Conservation (phyloP, 768 basidiomycete species). For the Tricholoma hemisulphureum region DNA sequence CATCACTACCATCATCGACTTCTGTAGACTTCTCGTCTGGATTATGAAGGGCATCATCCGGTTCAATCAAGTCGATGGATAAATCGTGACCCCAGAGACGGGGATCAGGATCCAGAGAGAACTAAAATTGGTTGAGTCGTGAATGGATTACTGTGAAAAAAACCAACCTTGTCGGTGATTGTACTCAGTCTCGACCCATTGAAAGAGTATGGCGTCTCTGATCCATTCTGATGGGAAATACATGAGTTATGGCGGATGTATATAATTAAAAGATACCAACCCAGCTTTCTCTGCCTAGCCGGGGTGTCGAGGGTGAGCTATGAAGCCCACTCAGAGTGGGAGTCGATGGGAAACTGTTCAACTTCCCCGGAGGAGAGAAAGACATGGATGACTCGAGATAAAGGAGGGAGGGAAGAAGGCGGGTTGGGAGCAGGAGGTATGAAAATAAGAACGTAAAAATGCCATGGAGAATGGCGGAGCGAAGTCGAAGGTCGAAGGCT, state of each 20-base stretch:
- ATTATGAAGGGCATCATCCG: conserved; percentile 74
- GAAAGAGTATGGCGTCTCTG: conserved; percentile 46
- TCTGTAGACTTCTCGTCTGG: conserved; percentile 41
- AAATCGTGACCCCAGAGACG: conserved; percentile 63
- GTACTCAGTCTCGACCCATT: conserved; percentile 40
- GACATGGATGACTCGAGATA: conserved; percentile 25
- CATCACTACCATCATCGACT: conserved; percentile 31
- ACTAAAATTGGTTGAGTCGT: conserved; percentile 36
- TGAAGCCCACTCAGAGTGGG: conserved; percentile 31
- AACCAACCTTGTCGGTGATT: conserved; percentile 45
- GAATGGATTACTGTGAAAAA: background rate
- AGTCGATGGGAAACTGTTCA: conserved; percentile 31
- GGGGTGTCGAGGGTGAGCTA: conserved; percentile 31
- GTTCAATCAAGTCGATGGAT: conserved; percentile 52
- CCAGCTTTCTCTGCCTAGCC: conserved; percentile 42
- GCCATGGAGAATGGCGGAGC: conserved; percentile 10
- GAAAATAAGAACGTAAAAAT: conserved; percentile 15
- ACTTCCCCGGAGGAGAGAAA: conserved; percentile 27
- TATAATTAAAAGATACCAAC: conserved; percentile 18
- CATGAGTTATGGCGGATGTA: background rate
- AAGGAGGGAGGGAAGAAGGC: conserved; percentile 16
- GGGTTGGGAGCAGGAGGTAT: conserved; percentile 9
- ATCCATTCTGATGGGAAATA: conserved; percentile 24
- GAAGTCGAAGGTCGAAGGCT: conserved; percentile 15
- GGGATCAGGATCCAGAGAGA: conserved; percentile 64